These are phyloP conservation scores for Balakata baccata DNA, from an alignment of 345 rosid genomes.

Conservation along the genomic window DNA sequence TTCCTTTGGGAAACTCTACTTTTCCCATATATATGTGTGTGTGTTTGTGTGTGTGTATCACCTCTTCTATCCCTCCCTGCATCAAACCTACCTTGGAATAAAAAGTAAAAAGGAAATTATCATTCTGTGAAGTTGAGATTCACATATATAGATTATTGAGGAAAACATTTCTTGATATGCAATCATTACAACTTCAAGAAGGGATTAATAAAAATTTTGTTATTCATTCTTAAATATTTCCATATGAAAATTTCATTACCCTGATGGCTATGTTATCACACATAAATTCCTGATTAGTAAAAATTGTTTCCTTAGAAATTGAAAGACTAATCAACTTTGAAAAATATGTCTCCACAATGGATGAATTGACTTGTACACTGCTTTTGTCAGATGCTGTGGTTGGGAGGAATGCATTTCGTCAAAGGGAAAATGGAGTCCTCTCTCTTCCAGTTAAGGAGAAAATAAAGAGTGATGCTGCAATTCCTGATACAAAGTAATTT, in stretches of 20 bases:
- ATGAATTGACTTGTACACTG: slow-evolving; percentile 3
- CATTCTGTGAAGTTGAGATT: neutral
- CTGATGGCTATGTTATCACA: neutral
- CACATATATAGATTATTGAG: neutral
- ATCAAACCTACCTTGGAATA: neutral
- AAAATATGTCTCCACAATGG: neutral
- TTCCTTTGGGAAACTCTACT: too few species aligned
- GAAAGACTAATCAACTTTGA: neutral
- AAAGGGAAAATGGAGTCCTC: slow-evolving; percentile 56
- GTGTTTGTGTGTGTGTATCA: neutral
- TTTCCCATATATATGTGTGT: too few species aligned
- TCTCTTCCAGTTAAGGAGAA: slow-evolving; percentile 31
- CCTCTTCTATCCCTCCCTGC: neutral
- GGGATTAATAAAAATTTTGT: neutral
- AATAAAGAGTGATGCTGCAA: slow-evolving; percentile 33
- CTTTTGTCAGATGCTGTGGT: slow-evolving; percentile 33
- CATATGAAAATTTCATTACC: neutral
- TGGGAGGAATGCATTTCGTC: slow-evolving; percentile 43
- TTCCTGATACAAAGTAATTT: slow-evolving; percentile 47
- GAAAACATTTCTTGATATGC: neutral
- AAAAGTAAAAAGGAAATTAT: neutral
- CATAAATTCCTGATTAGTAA: neutral
- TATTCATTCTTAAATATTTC: neutral
- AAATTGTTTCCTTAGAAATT: neutral
- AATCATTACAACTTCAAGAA: neutral